Percentiles rank a stretch among this genome's conserved stretches.
These are phyloP conservation scores for Suhomyces kilbournensis DNA, from an alignment of 805 yeast species.

Conservation along the genomic window DNA sequence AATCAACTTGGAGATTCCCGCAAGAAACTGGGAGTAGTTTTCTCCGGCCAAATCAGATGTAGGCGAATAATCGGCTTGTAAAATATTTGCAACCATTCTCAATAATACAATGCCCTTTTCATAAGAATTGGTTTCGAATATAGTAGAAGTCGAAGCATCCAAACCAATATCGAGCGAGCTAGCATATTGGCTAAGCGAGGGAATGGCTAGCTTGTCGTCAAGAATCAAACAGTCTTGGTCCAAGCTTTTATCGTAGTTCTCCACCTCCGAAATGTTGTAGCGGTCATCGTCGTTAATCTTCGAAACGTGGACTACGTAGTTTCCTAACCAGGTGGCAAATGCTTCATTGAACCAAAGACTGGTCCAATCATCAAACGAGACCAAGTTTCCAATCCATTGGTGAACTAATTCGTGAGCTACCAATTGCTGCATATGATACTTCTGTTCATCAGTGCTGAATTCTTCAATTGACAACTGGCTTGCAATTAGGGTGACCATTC, in stretches of 20 bases:
- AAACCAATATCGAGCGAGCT: slow-evolving; percentile 24
- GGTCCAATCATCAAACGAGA: slow-evolving; percentile 66
- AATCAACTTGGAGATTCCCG: slow-evolving; percentile 39
- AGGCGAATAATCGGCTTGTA: slow-evolving; percentile 26
- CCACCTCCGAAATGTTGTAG: slow-evolving; percentile 11
- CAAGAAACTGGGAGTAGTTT: slow-evolving; percentile 26
- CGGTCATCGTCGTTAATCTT: slow-evolving; percentile 11
- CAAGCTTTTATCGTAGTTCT: slow-evolving; percentile 27
- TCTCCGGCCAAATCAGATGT: slow-evolving; percentile 6
- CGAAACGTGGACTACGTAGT: slow-evolving; percentile 34
- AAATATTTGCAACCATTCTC: slow-evolving; percentile 48
- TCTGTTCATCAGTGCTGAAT: slow-evolving; percentile 18
- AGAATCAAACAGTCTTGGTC: slow-evolving; percentile 31
- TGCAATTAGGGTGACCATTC: slow-evolving; percentile 58
- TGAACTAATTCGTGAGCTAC: slow-evolving; percentile 73
- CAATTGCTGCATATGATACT: slow-evolving; percentile 47
- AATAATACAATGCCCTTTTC: slow-evolving; percentile 58
- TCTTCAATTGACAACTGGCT: slow-evolving; percentile 39
- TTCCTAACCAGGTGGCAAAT: slow-evolving; percentile 73
- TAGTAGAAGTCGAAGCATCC: slow-evolving; percentile 31
- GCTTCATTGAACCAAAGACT: slow-evolving; percentile 74
- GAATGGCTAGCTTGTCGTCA: slow-evolving; percentile 17
- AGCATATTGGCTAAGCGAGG: slow-evolving; percentile 37
- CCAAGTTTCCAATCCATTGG: slow-evolving; percentile 74
- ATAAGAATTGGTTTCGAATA: slow-evolving; percentile 51